phyloP scores from a whole-genome alignment of 441 rosid species.

The Flueggea neowawraea region DNA sequence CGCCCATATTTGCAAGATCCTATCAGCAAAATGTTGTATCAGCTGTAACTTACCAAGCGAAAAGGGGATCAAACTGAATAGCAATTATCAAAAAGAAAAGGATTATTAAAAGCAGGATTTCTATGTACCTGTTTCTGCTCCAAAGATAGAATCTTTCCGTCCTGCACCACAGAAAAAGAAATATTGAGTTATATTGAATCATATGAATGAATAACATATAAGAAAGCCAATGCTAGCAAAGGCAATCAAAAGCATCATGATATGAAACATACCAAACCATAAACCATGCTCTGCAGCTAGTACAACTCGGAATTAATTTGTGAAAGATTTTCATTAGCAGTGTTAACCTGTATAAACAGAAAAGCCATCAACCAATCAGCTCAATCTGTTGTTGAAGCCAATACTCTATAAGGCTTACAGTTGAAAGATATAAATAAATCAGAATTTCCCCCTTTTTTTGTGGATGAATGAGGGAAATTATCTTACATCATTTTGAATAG shows the following conservation, averaged over 20 bases:
- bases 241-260: neutral
- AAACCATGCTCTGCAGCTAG: slow-evolving; percentile 57
- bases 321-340: slow-evolving; percentile 58
- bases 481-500: slow-evolving; percentile 70
- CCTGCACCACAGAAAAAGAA: slow-evolving; percentile 45
- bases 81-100: neutral
- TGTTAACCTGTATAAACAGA: slow-evolving; percentile 55
- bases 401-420: no score
- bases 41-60: neutral
- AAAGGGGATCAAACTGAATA: neutral
- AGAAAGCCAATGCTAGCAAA: neutral
- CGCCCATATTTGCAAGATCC: slow-evolving; percentile 79
- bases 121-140: slow-evolving; percentile 78
- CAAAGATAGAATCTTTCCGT: slow-evolving; percentile 71
- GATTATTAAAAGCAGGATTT: neutral
- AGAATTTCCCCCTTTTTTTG: no score
- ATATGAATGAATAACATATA: neutral
- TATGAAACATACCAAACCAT: slow-evolving; percentile 57
- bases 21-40: slow-evolving; percentile 26
- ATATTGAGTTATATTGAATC: slow-evolving; percentile 16
- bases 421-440: no score
- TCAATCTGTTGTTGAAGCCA: no score
- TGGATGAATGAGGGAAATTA: neutral
- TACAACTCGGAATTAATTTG: slow-evolving; percentile 60
- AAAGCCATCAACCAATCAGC: neutral